Percentiles rank a stretch among this genome's conserved stretches.
These are phyloP conservation scores for Vitis hybrid DNA, from an alignment of 177 flowering plant genomes.

Conservation along the genomic window DNA sequence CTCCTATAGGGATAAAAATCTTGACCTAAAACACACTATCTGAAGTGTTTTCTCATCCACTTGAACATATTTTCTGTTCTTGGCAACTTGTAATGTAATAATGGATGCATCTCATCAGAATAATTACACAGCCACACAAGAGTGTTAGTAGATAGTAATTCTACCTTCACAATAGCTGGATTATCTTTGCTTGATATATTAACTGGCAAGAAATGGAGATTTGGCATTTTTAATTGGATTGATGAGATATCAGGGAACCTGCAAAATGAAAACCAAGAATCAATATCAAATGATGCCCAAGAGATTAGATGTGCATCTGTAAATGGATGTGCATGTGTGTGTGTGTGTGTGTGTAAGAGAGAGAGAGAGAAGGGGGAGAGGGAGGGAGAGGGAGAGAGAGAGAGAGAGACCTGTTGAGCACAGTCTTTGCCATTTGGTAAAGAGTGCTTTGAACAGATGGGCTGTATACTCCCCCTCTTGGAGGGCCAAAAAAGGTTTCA, in stretches of 20 bases:
- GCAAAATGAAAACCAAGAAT: conserved; percentile 25
- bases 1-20: too few relatives aligned
- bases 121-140: too few relatives aligned
- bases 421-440: conserved; percentile 77
- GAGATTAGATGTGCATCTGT: background rate
- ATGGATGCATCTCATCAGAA: too few relatives aligned
- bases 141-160: background rate
- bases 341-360: background rate
- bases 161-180: conserved; percentile 74
- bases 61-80: too few relatives aligned
- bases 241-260: conserved; percentile 76
- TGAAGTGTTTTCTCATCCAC: too few relatives aligned
- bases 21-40: too few relatives aligned
- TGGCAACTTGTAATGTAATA: too few relatives aligned
- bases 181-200: conserved; percentile 73
- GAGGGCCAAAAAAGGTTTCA: conserved; percentile 82
- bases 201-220: conserved; percentile 92
- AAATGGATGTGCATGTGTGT: background rate
- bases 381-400: background rate
- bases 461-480: conserved; percentile 84
- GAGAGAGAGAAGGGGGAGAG: background rate
- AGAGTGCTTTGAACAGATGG: conserved; percentile 95
- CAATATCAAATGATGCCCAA: background rate
- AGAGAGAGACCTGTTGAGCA: conserved; percentile 64
- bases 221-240: conserved; percentile 85